A percentile compares a stretch with the other conserved stretches of the same genome.
Evolutionary conservation across 2,329 filamentous ascomycete genomes (phyloP).

Genomic region (Pseudogymnoascus destructans): DNA sequence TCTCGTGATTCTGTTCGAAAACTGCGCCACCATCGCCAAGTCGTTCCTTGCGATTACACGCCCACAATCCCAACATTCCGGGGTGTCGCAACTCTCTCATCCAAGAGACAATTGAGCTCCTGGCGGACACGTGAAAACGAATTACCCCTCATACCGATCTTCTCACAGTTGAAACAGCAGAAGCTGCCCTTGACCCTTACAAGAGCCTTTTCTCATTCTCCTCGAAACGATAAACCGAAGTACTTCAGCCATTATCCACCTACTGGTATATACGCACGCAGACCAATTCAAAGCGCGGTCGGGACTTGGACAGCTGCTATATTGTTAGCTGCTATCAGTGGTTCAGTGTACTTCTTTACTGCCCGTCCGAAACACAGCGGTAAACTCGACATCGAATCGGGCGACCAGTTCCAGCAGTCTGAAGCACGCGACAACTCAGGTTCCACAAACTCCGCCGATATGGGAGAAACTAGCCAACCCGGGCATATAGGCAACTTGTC

Average conservation of each 20-base stretch:
- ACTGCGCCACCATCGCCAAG: not conserved
- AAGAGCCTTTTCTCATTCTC: not conserved
- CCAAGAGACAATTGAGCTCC: not conserved
- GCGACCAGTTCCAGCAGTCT: not conserved
- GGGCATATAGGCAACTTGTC: conserved; percentile 81
- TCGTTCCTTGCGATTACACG: not conserved
- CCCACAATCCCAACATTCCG: conserved; percentile 2
- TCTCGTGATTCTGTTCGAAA: not conserved
- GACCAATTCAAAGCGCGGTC: conserved; percentile 1
- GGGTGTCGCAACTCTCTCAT: not conserved
- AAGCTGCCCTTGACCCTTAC: not conserved
- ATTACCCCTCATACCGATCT: not conserved
- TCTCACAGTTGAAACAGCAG: not conserved
- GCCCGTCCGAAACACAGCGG: conserved; percentile 1
- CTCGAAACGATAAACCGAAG: not conserved
- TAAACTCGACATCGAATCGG: conserved; percentile 3
- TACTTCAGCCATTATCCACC: not conserved
- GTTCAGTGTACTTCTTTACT: conserved; percentile 1
- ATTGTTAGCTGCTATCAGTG: not conserved
- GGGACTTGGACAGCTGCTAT: not conserved
- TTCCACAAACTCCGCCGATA: conserved; percentile 19
- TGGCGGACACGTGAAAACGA: not conserved
- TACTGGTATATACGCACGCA: not conserved
- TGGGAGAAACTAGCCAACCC: conserved; percentile 37
- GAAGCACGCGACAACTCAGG: not conserved